Evolutionary conservation across 106 monocot species (phyloP).

Genomic region (Acorus gramineus): DNA sequence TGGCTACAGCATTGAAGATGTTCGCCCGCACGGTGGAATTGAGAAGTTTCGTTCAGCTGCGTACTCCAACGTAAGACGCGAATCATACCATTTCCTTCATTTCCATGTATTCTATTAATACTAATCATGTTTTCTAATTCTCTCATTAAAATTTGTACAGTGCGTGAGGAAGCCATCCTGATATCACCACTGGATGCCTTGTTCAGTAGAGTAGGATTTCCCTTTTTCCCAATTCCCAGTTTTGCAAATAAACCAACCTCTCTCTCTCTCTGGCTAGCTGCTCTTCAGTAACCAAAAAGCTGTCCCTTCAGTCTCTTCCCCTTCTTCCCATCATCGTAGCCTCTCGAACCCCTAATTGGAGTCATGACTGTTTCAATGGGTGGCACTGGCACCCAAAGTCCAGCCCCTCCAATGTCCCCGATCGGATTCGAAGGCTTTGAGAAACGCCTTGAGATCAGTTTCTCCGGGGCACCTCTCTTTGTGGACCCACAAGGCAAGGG

Average conservation of each 20-base stretch:
- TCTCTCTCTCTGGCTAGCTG: slow-evolving; percentile 43
- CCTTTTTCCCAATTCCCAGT: slow-evolving; percentile 2
- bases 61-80: slow-evolving; percentile 76
- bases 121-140: background rate
- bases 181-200: slow-evolving; percentile 17
- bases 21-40: slow-evolving; percentile 83
- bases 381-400: slow-evolving; percentile 2
- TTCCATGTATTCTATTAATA: background rate
- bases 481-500: slow-evolving; percentile 45
- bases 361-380: slow-evolving; percentile 22
- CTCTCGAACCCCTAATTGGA: slow-evolving; percentile 4
- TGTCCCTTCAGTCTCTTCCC: slow-evolving; percentile 1
- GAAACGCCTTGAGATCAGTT: slow-evolving; percentile 81
- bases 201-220: slow-evolving; percentile 35
- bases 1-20: slow-evolving; percentile 87
- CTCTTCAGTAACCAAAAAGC: slow-evolving; percentile 26
- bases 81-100: background rate
- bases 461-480: slow-evolving; percentile 52
- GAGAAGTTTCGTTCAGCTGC: slow-evolving; percentile 93
- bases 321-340: slow-evolving; percentile 2
- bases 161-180: slow-evolving; percentile 90
- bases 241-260: background rate
- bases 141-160: slow-evolving; percentile 25
- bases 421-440: slow-evolving; percentile 98
- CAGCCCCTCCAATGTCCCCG: slow-evolving; percentile 17